These are phyloP conservation scores for Obba rivulosa DNA, from an alignment of 768 basidiomycete genomes.

Conservation along the genomic window DNA sequence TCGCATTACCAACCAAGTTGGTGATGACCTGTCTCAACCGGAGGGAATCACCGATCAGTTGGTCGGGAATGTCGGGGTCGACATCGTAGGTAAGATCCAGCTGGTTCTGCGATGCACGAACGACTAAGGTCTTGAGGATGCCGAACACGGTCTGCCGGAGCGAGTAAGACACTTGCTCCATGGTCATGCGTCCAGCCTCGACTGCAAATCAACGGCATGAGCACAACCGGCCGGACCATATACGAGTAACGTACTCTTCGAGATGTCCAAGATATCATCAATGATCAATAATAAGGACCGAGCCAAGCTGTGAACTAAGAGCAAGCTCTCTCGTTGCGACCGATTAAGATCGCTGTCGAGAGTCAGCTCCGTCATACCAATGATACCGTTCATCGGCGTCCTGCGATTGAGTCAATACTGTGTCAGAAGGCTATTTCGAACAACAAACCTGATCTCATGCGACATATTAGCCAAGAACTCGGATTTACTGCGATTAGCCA, in stretches of 20 bases:
- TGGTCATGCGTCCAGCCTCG: conserved; percentile 99
- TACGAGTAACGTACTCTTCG: conserved; percentile 75
- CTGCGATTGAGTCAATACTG: conserved; percentile 34
- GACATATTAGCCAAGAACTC: conserved; percentile 99
- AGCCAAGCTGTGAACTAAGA: conserved; percentile 93
- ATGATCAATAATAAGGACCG: conserved; percentile 92
- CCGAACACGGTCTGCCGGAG: conserved; percentile 96
- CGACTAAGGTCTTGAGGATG: conserved; percentile 95
- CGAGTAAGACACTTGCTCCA: conserved; percentile 98
- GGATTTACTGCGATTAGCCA: conserved; percentile 95
- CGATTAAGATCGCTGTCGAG: conserved; percentile 94
- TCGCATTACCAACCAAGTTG: conserved; percentile 91
- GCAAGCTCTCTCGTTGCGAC: conserved; percentile 90
- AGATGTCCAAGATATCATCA: conserved; percentile 99
- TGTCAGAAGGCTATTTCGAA: neutral
- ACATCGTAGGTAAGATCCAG: conserved; percentile 95
- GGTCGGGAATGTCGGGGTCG: conserved; percentile 93
- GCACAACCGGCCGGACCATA: neutral
- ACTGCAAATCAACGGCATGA: conserved; percentile 42
- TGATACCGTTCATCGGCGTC: conserved; percentile 99
- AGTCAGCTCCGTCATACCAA: conserved; percentile 99
- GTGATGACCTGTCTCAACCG: conserved; percentile 94
- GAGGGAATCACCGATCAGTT: conserved; percentile 93
- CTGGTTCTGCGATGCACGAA: conserved; percentile 95
- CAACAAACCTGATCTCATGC: conserved; percentile 85